Base-by-base conservation (phyloP, 768 basidiomycete species). In the Lentinula sp. region DNA sequence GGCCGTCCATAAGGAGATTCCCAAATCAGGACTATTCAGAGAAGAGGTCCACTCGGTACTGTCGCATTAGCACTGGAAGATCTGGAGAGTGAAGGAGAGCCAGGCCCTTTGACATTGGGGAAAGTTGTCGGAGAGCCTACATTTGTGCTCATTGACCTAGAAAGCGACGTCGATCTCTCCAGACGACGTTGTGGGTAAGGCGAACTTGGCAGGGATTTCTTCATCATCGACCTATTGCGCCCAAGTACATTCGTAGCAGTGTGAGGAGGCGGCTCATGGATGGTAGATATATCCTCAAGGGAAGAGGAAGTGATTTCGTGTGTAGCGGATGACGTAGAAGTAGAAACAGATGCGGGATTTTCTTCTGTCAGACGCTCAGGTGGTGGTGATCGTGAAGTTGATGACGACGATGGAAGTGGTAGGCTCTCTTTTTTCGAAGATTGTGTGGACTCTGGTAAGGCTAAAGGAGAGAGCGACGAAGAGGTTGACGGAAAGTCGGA, bases 121-220 rank as follows among this genome's bases (percentile, higher is more conserved):
- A 28, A 45, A 6, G 43, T 16, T 13, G 43, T 15, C 15, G 49
- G 23, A 12, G 16, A 5, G 10, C 13, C 32, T 13, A 16, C 55
- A 43, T 56, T 45, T 23, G 55, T 23, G 13, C 55, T 43, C 32
- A 18, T 28, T 7, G 20, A 39, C 8, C 18, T 9, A 28, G 37
- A 42, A 7, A 56, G 10, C 12, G 55, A 56, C 15, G 53, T 15
- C 35, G 53, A 42, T 37, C 46, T 39, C 45, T 3, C 45, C 10
- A 28, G 6, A 35, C 57, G 57, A n/a, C 37, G 57, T 39, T 59
- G 57, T 1, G 57, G 57, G 23, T 59, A 59, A 1, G 46, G 57
- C 16, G 57, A 59, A 50, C 57, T 59, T 2, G 57, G 57, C 37
- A 59, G 20, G 6, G 57, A 39, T 28, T 59, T 59, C 37, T 59